Base-by-base conservation (phyloP, 1,139 yeast genomes). In the Barnettozyma hawaiiensis region DNA sequence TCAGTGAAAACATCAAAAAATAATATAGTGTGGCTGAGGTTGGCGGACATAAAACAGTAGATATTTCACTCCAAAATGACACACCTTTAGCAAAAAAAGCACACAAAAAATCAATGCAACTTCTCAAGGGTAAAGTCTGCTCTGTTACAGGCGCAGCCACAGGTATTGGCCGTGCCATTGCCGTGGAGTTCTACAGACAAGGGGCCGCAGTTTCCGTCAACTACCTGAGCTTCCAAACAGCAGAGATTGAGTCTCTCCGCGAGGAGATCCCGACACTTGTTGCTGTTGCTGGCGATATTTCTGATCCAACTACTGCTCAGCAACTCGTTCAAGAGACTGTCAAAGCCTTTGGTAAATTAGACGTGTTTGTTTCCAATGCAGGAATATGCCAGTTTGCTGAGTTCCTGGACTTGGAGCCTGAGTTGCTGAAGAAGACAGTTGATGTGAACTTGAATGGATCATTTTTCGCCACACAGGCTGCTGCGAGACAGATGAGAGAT, bases 391-490 rank as follows among this genome's bases (percentile, higher is more conserved):
- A 24, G 27, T 24, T 24, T 12, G 27, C 27, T 12, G 27, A 24
- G 27, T 24, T 24, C 14, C 27, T 24, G 27, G 27, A 24, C 27
- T 24, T 24, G 14, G 27, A 24, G 14, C 27, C 27, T 5, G 27
- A 24, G n/a, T 12, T 24, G 27, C 12, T 24, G 14, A 24, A 24
- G 14, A 24, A 24, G 14, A 24, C 27, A 11, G 27, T 24, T 4
- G 27, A 24, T 24, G 12, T 24, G 14, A 24, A 24, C 27, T 24
- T 24, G 27, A 24, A 24, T 14, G 76, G 77, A 11, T 65, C 70
- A 14, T 71, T 65, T 46, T 69, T 61, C 42, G 62, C 71, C 7
- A 66, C 70, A 3, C 75, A 71, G 47, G 75, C 75, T 1, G 75
- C 71, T 8, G 75, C 73, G 5, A 58, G 54, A 32, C 73, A 68